Base-by-base conservation (phyloP, 257 asterid genomes). In the Plantago elongata region DNA sequence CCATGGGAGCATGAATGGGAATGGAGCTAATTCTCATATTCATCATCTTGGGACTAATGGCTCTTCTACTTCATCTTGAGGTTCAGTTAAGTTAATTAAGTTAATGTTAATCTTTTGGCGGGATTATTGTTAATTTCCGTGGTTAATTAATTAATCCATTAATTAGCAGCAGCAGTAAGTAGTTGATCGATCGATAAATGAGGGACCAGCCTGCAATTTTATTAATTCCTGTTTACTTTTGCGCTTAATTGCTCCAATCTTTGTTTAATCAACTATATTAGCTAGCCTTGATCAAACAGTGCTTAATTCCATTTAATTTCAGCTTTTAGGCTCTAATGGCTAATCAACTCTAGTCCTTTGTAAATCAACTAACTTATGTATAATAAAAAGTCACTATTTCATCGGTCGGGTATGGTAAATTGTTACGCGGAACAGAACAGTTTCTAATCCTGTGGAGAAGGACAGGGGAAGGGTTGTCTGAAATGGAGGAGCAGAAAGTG, bases 401-500 rank as follows among this genome's bases (percentile, higher is more conserved):
- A n/a, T n/a, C n/a, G n/a, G n/a, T n/a, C n/a, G n/a, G n/a, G n/a
- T n/a, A n/a, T n/a, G n/a, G n/a, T 22, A 22, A 22, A 22, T 22
- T 22, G 2, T 22, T 22, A 22, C 27, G 27, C 1, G 1, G 27
- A 22, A 22, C 27, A 22, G 27, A 22, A 22, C 27, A 22, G 27
- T 2, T 2, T 22, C 27, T 22, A 22, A 22, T 49, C 43, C 5
- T n/a, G 54, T 29, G 46, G 12, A 7, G 13, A 49, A 44, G 68
- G 12, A 42, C 52, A 14, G 55, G 17, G 60, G 22, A 13, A 38
- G 63, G 71, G 69, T 67, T 79, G 84, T 84, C 84, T 69, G 81
- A 74, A 61, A 63, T 63, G 55, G 43, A 71, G 84, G 64, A 80
- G 87, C 92, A 87, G 13, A 78, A 75, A 76, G 78, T 68, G 63